Conservation (phyloP, 106 monocot species). For the Apostasia ramifera region DNA sequence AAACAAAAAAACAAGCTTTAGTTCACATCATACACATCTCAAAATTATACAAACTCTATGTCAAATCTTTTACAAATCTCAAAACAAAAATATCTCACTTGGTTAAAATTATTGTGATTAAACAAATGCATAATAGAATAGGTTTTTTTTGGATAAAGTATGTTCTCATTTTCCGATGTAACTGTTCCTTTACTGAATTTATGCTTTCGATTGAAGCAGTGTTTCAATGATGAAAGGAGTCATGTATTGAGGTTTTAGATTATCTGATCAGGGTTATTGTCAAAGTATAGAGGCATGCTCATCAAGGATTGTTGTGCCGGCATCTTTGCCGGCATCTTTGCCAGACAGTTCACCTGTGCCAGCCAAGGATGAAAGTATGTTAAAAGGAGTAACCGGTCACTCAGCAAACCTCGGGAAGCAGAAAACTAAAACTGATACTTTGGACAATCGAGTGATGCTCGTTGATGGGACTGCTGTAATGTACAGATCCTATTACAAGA, state of each 20-base stretch:
- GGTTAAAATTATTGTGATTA: background rate
- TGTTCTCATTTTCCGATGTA: background rate
- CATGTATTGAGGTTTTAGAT: background rate
- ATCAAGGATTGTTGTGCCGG: background rate
- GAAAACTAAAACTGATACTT: constrained; percentile 8
- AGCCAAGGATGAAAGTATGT: constrained; percentile 5
- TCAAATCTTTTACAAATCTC: no score
- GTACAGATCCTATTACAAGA: constrained; percentile 79
- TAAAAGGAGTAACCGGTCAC: background rate
- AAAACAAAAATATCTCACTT: no score
- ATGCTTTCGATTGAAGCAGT: background rate
- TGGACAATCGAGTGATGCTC: constrained; percentile 53
- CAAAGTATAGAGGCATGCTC: constrained; percentile 6
- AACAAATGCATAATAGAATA: background rate
- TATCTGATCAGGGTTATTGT: constrained; percentile 18
- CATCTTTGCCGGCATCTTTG: background rate
- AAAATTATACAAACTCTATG: no score
- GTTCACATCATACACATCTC: no score
- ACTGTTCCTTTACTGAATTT: background rate
- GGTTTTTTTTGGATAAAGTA: background rate
- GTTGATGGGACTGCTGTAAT: constrained; percentile 70
- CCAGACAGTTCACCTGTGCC: background rate
- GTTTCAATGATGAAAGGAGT: background rate
- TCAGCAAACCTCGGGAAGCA: constrained; percentile 12
- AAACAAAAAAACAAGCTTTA: no score